Evolutionary conservation across 148 eudicot genomes (phyloP).

Genomic region (Arbutus unedo): DNA sequence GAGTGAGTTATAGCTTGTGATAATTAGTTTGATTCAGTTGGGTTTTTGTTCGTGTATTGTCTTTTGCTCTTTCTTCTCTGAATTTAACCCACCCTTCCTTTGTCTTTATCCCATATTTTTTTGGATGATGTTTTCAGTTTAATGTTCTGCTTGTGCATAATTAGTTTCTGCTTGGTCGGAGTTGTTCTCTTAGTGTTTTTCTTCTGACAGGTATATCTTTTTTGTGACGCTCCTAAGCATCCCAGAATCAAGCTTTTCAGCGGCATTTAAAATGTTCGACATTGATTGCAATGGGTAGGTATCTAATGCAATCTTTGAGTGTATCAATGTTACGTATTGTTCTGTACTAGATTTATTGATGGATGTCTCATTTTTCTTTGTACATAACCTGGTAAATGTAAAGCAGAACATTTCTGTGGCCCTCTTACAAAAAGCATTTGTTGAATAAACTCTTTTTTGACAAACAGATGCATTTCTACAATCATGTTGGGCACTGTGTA

Average conservation of each 20-base stretch:
- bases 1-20: constrained; percentile 41
- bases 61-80: constrained; percentile 6
- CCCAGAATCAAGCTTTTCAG: constrained; percentile 67
- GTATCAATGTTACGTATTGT: not conserved
- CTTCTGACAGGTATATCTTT: constrained; percentile 56
- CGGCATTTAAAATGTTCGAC: constrained; percentile 73
- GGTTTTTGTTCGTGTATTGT: not conserved
- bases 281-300: constrained; percentile 54
- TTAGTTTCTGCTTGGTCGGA: not conserved
- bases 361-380: constrained; percentile 4
- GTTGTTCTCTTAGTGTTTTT: not conserved
- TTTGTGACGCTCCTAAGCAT: constrained; percentile 69
- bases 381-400: not conserved
- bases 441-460: not conserved
- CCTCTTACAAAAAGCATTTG: not conserved
- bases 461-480: not conserved
- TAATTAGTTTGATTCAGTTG: not conserved
- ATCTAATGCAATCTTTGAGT: constrained; percentile 9
- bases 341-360: not conserved
- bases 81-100: not conserved
- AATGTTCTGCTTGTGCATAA: constrained; percentile 3
- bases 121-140: not conserved
- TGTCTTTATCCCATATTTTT: not conserved
- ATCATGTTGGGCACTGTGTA: not conserved
- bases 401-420: not conserved